phyloP scores from a whole-genome alignment of 805 yeast species.

The Lipomyces orientalis region DNA sequence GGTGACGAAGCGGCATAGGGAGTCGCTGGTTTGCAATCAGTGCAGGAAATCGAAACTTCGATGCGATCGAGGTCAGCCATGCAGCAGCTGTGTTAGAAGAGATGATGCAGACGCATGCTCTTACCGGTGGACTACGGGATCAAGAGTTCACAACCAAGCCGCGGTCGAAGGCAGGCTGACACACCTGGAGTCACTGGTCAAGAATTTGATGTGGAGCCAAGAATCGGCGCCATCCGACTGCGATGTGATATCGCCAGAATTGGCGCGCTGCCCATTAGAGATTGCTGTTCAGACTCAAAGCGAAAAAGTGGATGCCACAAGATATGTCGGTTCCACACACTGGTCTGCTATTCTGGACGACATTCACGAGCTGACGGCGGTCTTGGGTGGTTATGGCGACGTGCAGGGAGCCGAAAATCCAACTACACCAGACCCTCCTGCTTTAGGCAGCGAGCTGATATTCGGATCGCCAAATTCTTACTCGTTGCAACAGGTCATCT shows the following conservation, averaged over 20 bases:
- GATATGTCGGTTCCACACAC: constrained; percentile 3
- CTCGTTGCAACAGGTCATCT: neutral
- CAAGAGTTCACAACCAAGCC: constrained; percentile 1
- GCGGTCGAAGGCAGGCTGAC: neutral
- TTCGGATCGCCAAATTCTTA: neutral
- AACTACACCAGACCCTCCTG: neutral
- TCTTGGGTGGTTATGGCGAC: neutral
- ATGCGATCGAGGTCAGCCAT: constrained; percentile 1
- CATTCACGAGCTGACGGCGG: neutral
- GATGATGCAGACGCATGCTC: neutral
- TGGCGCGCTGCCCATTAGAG: neutral
- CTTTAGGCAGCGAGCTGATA: constrained; percentile 1
- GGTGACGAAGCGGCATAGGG: constrained; percentile 2
- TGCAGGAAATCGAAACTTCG: neutral
- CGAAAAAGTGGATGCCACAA: neutral
- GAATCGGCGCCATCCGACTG: neutral
- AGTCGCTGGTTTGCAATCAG: neutral
- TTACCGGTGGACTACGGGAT: neutral
- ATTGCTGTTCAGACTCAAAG: neutral
- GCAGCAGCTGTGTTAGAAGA: neutral
- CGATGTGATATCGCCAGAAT: neutral
- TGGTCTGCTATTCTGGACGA: constrained; percentile 1
- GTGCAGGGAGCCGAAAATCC: neutral
- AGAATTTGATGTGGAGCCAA: neutral
- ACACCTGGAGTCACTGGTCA: constrained; percentile 1